These are phyloP conservation scores for Hondaea fermentalgiana DNA, from an alignment of 108 stramenopile species.

Conservation along the genomic window DNA sequence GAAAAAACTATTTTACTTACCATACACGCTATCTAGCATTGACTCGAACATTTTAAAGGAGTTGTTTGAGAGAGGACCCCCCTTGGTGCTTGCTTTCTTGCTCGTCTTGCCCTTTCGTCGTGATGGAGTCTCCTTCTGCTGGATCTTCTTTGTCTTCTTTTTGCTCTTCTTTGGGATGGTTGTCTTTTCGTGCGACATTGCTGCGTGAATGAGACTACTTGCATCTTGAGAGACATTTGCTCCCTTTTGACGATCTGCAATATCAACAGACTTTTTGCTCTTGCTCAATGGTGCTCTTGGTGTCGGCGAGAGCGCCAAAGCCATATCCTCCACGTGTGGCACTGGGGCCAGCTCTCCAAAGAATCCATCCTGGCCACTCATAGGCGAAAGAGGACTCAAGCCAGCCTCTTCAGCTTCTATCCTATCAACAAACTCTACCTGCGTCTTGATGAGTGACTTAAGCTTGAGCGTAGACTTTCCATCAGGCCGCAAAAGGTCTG, in stretches of 20 bases:
- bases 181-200: not conserved
- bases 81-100: not conserved
- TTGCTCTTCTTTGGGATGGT: not conserved
- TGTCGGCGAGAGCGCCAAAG: not conserved
- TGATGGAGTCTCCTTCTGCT: not conserved
- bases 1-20: not conserved
- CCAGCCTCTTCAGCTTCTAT: not conserved
- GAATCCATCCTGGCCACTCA: not conserved
- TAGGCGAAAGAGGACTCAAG: not conserved
- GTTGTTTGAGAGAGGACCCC: not conserved
- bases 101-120: too few species aligned
- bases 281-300: not conserved
- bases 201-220: not conserved
- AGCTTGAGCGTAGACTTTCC: slow-evolving; percentile 10
- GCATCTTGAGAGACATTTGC: not conserved
- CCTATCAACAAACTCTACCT: not conserved
- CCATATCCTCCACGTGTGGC: not conserved
- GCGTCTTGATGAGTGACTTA: not conserved
- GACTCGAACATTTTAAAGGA: not conserved
- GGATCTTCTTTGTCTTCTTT: not conserved
- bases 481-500: not conserved
- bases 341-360: not conserved
- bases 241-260: too few species aligned
- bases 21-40: not conserved
- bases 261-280: too few species aligned